These are phyloP conservation scores for Annulohypoxylon stygium DNA, from an alignment of 495 filamentous ascomycete genomes.

Conservation along the genomic window DNA sequence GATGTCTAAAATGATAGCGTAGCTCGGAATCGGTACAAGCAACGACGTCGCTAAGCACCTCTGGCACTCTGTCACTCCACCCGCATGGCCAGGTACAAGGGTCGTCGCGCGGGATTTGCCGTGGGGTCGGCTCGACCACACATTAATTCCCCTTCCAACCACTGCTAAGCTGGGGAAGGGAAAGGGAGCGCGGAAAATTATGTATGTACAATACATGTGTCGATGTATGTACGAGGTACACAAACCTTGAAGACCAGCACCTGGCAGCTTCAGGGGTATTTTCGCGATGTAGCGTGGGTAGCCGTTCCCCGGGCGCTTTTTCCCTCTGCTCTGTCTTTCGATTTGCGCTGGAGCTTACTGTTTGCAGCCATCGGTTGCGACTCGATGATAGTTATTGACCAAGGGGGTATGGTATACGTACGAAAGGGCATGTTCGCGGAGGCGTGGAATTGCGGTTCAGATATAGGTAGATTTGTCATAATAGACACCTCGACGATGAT, in stretches of 20 bases:
- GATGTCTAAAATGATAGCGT: slow-evolving; percentile 9
- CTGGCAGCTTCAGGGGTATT: slow-evolving; percentile 37
- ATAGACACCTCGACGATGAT: slow-evolving; percentile 27
- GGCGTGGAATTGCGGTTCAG: slow-evolving; percentile 14
- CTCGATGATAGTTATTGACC: slow-evolving; percentile 39
- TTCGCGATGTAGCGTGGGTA: slow-evolving; percentile 27
- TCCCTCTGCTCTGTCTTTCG: neutral
- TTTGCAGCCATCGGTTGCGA: slow-evolving; percentile 39
- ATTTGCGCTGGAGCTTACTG: slow-evolving; percentile 43
- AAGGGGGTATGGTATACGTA: slow-evolving; percentile 2
- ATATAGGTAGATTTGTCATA: slow-evolving; percentile 32
- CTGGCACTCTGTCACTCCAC: slow-evolving; percentile 9
- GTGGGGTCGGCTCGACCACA: slow-evolving; percentile 12
- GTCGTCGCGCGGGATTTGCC: slow-evolving; percentile 39
- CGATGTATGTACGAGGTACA: no score
- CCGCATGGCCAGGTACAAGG: slow-evolving; percentile 25
- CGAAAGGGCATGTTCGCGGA: neutral
- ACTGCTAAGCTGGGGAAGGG: slow-evolving; percentile 29
- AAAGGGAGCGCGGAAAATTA: slow-evolving; percentile 31
- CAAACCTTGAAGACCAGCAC: no score
- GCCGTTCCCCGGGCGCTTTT: slow-evolving; percentile 10
- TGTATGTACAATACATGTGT: no score
- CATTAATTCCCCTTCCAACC: neutral
- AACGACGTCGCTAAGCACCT: slow-evolving; percentile 31
- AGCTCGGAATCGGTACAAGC: slow-evolving; percentile 33